A percentile compares a stretch with the other conserved stretches of the same genome.
phyloP scores from a whole-genome alignment of 1,139 yeast genomes.

The Eremothecium sinecaudum region DNA sequence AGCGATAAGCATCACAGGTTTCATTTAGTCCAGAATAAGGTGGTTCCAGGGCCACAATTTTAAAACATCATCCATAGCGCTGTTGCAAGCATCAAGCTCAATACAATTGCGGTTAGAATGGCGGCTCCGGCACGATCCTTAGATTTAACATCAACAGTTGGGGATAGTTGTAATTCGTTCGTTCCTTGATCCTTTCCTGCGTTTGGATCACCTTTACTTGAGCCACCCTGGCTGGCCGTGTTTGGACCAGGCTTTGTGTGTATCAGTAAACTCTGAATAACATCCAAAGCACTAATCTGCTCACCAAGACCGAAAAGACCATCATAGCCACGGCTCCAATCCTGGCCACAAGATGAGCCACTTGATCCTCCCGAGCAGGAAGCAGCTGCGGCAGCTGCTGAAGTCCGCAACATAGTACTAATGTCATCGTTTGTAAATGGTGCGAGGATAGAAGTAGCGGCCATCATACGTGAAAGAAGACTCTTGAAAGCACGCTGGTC shows the following conservation, averaged over 20 bases:
- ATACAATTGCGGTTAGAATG: slow-evolving; percentile 65
- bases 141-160: slow-evolving; percentile 39
- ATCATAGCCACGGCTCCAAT: slow-evolving; percentile 81
- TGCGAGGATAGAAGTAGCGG: slow-evolving; percentile 60
- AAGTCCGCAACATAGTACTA: slow-evolving; percentile 42
- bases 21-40: too few relatives aligned
- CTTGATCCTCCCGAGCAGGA: slow-evolving; percentile 83
- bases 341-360: slow-evolving; percentile 81
- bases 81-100: slow-evolving; percentile 50
- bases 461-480: slow-evolving; percentile 65
- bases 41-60: neutral
- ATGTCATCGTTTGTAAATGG: slow-evolving; percentile 53
- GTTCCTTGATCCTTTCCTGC: slow-evolving; percentile 34
- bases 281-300: slow-evolving; percentile 67
- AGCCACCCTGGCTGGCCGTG: slow-evolving; percentile 39
- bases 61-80: slow-evolving; percentile 58
- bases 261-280: slow-evolving; percentile 42
- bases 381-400: slow-evolving; percentile 72
- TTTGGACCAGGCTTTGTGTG: slow-evolving; percentile 35
- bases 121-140: slow-evolving; percentile 85
- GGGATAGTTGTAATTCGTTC: slow-evolving; percentile 32
- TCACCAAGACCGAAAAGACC: slow-evolving; percentile 60
- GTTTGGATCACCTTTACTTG: slow-evolving; percentile 36
- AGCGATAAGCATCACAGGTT: too few relatives aligned
- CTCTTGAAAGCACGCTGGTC: slow-evolving; percentile 91